Percentiles rank a stretch among this genome's conserved stretches.
Evolutionary conservation across 495 filamentous ascomycete genomes (phyloP).

Genomic region (Thozetella sp.): DNA sequence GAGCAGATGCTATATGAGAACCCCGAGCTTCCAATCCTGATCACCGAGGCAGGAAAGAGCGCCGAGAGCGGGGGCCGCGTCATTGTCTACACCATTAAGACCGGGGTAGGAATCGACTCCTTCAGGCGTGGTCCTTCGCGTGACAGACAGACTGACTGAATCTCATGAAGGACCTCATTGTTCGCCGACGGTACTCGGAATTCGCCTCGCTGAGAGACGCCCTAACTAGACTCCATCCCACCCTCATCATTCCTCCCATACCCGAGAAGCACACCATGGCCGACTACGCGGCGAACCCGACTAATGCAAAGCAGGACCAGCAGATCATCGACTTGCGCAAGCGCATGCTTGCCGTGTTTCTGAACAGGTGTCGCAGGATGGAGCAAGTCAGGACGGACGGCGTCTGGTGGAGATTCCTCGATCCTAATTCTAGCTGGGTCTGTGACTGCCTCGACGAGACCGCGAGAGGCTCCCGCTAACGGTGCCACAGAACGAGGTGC

Average conservation of each 20-base stretch:
- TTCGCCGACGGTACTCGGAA: constrained; percentile 93
- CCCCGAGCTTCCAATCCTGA: constrained; percentile 83
- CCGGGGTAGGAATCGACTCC: constrained; percentile 66
- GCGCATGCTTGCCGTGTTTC: constrained; percentile 91
- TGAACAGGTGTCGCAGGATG: constrained; percentile 92
- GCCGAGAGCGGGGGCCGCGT: constrained; percentile 83
- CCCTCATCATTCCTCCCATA: constrained; percentile 92
- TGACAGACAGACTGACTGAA: constrained; percentile 14
- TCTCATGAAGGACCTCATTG: constrained; percentile 78
- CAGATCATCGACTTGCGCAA: constrained; percentile 95
- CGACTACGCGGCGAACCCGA: constrained; percentile 96
- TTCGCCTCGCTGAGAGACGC: constrained; percentile 92
- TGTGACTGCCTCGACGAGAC: constrained; percentile 13
- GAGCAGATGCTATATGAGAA: constrained; percentile 97
- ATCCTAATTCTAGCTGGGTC: constrained; percentile 99
- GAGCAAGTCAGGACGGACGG: constrained; percentile 91
- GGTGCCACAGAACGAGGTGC: constrained; percentile 76
- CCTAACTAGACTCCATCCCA: constrained; percentile 87
- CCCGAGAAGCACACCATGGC: constrained; percentile 99
- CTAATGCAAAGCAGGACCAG: constrained; percentile 95
- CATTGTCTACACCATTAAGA: constrained; percentile 96
- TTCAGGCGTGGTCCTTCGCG: neutral
- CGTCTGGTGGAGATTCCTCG: constrained; percentile 95
- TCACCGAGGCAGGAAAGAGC: constrained; percentile 94
- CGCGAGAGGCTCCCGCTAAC: constrained; percentile 26